Base-by-base conservation (phyloP, 768 basidiomycete species). In the Termitomyces sp. region DNA sequence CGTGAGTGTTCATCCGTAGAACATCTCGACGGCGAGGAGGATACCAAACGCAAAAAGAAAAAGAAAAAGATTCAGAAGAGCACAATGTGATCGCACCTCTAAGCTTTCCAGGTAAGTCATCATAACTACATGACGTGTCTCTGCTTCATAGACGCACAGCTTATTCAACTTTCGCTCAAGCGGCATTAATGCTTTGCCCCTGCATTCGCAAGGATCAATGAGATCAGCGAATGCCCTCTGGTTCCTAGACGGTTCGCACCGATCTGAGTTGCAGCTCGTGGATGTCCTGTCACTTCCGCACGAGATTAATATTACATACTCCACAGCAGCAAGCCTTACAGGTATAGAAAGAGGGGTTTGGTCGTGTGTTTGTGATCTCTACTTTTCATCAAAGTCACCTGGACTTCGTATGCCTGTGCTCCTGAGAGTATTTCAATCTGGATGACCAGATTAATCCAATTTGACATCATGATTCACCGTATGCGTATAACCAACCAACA, bases 41-140 rank as follows among this genome's bases (percentile, higher is more conserved):
- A 56, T 43, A 65, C 61, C 48, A 70, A 68, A 58, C 64, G 67
- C 44, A 77, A 70, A 58, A 74, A 69, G 61, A 71, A 70, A 48
- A 73, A 69, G 64, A 71, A 69, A 50, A 51, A 53, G 24, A 8
- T 42, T 17, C 22, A 53, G 51, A 44, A 56, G 57, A 70, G 51
- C 32, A 30, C 51, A 38, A 51, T 35, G 35, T 62, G 48, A 57
- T 51, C 26, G 1, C 41, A 19, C 45, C 28, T n/a, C 19, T 34
- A 4, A 14, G 37, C 15, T 2, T 45, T 44, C 9, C 21, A 32
- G 24, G 59, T 44, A 44, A 52, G 49, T 50, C 21, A n/a, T 8
- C 19, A 15, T 12, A 5, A 37, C 21, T 11, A 8, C 22, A 44
- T 40, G 37, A 19, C 17, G 17, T 14, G 37, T 2, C 22, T 38